Evolutionary conservation across 495 filamentous ascomycete species (phyloP).

Genomic region (Clavariopsis aquatica): DNA sequence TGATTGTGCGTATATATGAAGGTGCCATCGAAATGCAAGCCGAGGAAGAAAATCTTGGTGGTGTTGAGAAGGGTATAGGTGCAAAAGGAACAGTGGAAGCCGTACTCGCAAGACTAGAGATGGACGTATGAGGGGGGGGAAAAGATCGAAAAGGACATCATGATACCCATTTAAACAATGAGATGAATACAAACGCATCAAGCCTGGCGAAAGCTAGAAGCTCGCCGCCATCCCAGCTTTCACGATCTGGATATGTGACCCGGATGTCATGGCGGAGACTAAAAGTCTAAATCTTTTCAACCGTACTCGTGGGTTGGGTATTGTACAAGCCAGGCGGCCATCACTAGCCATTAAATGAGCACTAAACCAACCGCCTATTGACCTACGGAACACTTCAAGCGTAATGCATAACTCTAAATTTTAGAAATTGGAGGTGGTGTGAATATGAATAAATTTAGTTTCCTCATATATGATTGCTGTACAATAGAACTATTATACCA

Average conservation of each 20-base stretch:
- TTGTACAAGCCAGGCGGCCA: too few relatives aligned
- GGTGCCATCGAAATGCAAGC: constrained; percentile 72
- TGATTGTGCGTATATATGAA: constrained; percentile 79
- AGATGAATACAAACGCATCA: background rate
- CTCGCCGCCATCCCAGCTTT: too few relatives aligned
- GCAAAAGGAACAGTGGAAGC: constrained; percentile 21
- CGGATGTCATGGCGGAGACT: too few relatives aligned
- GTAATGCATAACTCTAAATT: too few relatives aligned
- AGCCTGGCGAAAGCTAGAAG: background rate
- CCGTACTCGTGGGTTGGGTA: too few relatives aligned
- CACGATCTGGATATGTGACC: too few relatives aligned
- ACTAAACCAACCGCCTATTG: too few relatives aligned
- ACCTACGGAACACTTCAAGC: too few relatives aligned
- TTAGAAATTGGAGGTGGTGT: background rate
- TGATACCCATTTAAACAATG: too few relatives aligned
- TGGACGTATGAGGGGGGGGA: background rate
- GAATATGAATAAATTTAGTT: background rate
- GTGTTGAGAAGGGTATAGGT: background rate
- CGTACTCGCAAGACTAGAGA: constrained; percentile 20
- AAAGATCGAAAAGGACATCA: background rate
- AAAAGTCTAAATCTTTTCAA: too few relatives aligned
- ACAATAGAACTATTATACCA: constrained; percentile 17
- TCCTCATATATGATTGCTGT: background rate
- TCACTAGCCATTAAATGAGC: too few relatives aligned
- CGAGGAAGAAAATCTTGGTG: constrained; percentile 47